Base-by-base conservation (phyloP, 805 yeast genomes). In the Teunomyces kruisii region DNA sequence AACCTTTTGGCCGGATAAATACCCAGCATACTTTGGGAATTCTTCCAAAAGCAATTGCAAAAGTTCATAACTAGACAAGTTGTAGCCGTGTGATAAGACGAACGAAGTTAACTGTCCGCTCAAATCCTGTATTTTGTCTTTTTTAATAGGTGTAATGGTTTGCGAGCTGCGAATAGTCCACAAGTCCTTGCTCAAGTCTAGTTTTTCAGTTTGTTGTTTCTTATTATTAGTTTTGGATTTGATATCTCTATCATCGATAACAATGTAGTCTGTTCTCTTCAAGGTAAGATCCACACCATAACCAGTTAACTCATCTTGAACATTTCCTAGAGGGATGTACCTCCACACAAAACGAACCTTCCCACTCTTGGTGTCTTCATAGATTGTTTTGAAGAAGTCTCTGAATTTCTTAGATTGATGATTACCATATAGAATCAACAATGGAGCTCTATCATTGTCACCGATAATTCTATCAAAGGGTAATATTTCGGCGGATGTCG, bases 281-380 rank as follows among this genome's bases (percentile, higher is more conserved):
- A 86, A 55, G 1, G 83, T 76, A 36, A 85, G 58, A 36, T 78
- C 85, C 13, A 76, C 82, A 1, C 90, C 94, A 60, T 81, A 88
- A 0, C 92, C 94, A 8, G 74, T 53, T 6, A 82, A 51, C 0
- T 43, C 12, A 36, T 37, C 54, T 10, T 14, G 45, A 1, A 12
- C 36, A 12, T 27, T 53, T 22, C 49, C 42, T 1, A 32, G 47
- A 0, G 86, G 84, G 9, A 80, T 71, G 54, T 89, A 84, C 53
- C 97, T 76, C 85, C 95, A 80, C 2, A 84, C 78, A 59, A 88
- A 86, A 40, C 86, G 74, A 22, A 90, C 58, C 56, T 87, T 86
- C 0, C 87, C 92, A 2, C 71, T 61, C 12, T 66, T 56, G 0
- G 96, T 84, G 46, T 83, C 80, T 31, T 78, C 75, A 47, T 71